phyloP scores from a whole-genome alignment of 768 basidiomycete genomes.

The Termitomyces sp. region DNA sequence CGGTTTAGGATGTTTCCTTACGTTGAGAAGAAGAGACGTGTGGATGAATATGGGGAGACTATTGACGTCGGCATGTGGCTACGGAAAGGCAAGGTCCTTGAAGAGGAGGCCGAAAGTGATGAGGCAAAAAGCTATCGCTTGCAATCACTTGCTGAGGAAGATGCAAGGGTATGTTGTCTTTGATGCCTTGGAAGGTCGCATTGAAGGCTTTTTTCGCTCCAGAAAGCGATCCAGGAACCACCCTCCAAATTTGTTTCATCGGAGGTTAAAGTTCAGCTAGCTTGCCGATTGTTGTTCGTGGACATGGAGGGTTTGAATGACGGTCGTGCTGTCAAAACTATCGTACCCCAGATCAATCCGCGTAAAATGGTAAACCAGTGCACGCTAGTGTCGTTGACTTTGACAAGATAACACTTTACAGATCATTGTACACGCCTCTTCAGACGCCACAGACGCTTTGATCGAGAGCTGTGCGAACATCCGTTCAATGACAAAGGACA shows the following conservation, averaged over 20 bases:
- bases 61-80: slow-evolving; percentile 97
- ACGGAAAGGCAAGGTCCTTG: slow-evolving; percentile 84
- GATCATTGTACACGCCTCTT: slow-evolving; percentile 86
- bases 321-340: slow-evolving; percentile 94
- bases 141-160: slow-evolving; percentile 71
- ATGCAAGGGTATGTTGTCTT: slow-evolving; percentile 60
- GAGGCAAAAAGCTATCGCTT: slow-evolving; percentile 73
- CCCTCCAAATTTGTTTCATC: slow-evolving; percentile 90
- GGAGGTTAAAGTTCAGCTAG: slow-evolving; percentile 72
- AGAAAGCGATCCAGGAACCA: slow-evolving; percentile 78
- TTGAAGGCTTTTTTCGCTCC: slow-evolving; percentile 9
- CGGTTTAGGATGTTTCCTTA: slow-evolving; percentile 98
- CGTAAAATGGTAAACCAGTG: slow-evolving; percentile 73
- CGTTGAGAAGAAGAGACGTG: slow-evolving; percentile 85
- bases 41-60: slow-evolving; percentile 95
- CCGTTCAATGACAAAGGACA: slow-evolving; percentile 89
- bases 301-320: slow-evolving; percentile 98
- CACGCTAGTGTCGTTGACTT: slow-evolving; percentile 4
- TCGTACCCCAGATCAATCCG: slow-evolving; percentile 94
- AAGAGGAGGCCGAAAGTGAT: slow-evolving; percentile 85
- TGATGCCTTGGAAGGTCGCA: background rate
- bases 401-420: slow-evolving; percentile 28
- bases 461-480: slow-evolving; percentile 81
- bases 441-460: slow-evolving; percentile 65
- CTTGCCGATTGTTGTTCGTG: slow-evolving; percentile 86